Evolutionary conservation across 352 stramenopile genomes (phyloP).

Genomic region (Pilasporangium apinafurcum): DNA sequence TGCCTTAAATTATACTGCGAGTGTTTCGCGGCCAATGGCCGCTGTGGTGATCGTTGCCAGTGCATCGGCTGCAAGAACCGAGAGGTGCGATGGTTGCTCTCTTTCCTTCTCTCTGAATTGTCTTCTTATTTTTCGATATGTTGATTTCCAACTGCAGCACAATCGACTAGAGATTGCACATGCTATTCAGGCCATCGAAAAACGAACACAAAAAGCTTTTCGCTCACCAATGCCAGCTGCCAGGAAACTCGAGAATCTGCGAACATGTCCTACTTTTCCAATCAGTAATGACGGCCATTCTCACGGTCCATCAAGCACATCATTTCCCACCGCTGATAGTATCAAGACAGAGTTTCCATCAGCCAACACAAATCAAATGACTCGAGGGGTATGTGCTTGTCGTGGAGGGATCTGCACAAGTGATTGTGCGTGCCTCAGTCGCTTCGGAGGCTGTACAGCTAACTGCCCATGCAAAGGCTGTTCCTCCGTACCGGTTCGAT

Average conservation of each 20-base stretch:
- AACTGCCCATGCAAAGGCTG: slow-evolving; percentile 40
- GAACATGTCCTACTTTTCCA: neutral
- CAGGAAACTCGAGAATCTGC: slow-evolving; percentile 15
- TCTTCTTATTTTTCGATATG: neutral
- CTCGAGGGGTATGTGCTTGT: slow-evolving; percentile 23
- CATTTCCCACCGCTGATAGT: no score
- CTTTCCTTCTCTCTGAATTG: neutral
- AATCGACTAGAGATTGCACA: slow-evolving; percentile 51
- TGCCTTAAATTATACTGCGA: slow-evolving; percentile 94
- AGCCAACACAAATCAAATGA: slow-evolving; percentile 4
- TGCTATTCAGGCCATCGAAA: slow-evolving; percentile 46
- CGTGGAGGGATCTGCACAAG: slow-evolving; percentile 26
- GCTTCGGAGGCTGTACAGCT: slow-evolving; percentile 26
- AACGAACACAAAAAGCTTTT: slow-evolving; percentile 40
- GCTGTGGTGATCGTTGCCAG: slow-evolving; percentile 60
- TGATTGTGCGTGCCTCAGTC: slow-evolving; percentile 35
- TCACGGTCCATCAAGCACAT: no score
- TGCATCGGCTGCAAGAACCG: slow-evolving; percentile 78
- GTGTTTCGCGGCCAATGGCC: slow-evolving; percentile 51
- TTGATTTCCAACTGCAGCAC: slow-evolving; percentile 10
- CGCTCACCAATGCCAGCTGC: slow-evolving; percentile 18
- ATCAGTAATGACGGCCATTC: neutral
- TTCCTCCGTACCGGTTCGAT: slow-evolving; percentile 11
- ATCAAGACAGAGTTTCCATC: no score
- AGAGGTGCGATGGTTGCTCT: slow-evolving; percentile 16